A percentile compares a stretch with the other conserved stretches of the same genome.
Evolutionary conservation across 768 basidiomycete genomes (phyloP).

Genomic region (Leccinum boreale): DNA sequence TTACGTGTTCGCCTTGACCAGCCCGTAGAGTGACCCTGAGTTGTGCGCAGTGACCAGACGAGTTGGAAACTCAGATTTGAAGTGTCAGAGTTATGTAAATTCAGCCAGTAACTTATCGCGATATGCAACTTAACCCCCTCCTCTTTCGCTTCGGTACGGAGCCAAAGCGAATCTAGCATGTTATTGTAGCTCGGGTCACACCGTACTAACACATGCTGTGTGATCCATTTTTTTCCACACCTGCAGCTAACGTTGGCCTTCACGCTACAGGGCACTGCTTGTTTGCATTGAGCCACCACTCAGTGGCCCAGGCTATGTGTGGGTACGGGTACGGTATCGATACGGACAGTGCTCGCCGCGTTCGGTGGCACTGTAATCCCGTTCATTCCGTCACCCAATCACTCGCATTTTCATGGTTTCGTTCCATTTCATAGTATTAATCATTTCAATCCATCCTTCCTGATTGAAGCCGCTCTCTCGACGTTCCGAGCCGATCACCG

Average conservation of each 20-base stretch:
- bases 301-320: neutral
- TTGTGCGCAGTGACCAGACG: neutral
- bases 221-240: neutral
- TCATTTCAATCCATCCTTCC: neutral
- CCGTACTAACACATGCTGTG: neutral
- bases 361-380: neutral
- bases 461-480: neutral
- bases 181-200: neutral
- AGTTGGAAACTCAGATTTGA: neutral
- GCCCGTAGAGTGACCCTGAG: neutral
- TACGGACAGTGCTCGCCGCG: neutral
- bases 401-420: neutral
- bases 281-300: neutral
- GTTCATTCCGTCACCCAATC: neutral
- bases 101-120: neutral
- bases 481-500: neutral
- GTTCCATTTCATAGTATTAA: neutral
- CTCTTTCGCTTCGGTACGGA: neutral
- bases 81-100: neutral
- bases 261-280: neutral
- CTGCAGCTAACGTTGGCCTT: neutral
- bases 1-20: neutral
- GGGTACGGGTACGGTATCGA: neutral
- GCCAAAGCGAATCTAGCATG: neutral
- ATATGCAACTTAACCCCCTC: neutral